Conservation (phyloP, 1,284 basidiomycete species). For the Tylopilus sp. region DNA sequence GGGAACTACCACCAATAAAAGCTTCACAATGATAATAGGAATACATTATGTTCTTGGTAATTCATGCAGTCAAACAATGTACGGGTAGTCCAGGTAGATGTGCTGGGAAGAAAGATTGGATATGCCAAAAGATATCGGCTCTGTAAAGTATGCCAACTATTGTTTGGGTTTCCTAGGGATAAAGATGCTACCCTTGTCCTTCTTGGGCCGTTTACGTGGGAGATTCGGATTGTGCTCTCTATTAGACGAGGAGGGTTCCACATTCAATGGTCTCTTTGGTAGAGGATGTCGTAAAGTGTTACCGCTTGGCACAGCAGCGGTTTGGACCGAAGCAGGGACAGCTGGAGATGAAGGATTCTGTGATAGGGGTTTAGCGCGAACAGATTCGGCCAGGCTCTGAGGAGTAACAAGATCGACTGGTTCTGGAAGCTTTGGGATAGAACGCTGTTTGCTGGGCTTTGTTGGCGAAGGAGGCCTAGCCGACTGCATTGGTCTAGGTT, state of each 20-base stretch:
- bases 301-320: neutral
- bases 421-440: slow-evolving; percentile 18
- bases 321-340: slow-evolving; percentile 1
- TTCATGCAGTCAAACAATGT: slow-evolving; percentile 3
- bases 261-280: slow-evolving; percentile 25
- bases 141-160: slow-evolving; percentile 12
- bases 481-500: slow-evolving; percentile 11
- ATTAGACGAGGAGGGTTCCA: slow-evolving; percentile 16
- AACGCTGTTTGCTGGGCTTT: slow-evolving; percentile 20
- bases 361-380: slow-evolving; percentile 27
- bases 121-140: neutral
- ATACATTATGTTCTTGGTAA: slow-evolving; percentile 13
- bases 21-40: slow-evolving; percentile 27
- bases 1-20: slow-evolving; percentile 81
- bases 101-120: neutral
- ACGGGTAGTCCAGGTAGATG: slow-evolving; percentile 9
- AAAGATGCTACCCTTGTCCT: slow-evolving; percentile 44
- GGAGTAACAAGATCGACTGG: slow-evolving; percentile 33
- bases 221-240: slow-evolving; percentile 14
- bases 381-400: slow-evolving; percentile 29
- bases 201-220: slow-evolving; percentile 40
- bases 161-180: slow-evolving; percentile 42
- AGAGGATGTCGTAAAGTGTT: neutral
- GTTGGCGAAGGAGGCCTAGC: slow-evolving; percentile 19
- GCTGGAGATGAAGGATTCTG: slow-evolving; percentile 11